A percentile compares a stretch with the other conserved stretches of the same genome.
Conservation (phyloP, 148 eudicot species). For the Agrostemma githago region DNA sequence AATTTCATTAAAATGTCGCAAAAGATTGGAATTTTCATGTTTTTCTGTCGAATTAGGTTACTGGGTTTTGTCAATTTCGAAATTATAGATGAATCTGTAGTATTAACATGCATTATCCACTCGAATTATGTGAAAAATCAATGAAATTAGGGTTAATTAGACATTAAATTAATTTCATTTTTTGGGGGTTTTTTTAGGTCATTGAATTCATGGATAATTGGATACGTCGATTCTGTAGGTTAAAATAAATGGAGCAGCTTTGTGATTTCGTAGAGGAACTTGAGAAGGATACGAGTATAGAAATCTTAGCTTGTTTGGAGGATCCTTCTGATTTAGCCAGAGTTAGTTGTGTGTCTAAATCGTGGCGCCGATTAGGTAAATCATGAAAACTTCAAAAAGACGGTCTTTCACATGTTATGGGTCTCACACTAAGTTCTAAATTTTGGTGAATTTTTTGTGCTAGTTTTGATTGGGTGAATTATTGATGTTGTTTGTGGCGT, state of each 20-base stretch:
- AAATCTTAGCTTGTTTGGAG: conserved; percentile 42
- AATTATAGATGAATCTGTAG: too few species aligned
- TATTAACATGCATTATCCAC: too few species aligned
- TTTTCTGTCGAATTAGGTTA: background rate
- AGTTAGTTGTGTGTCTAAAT: conserved; percentile 35
- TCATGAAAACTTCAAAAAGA: background rate
- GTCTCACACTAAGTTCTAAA: too few species aligned
- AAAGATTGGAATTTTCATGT: background rate
- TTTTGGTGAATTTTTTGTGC: background rate
- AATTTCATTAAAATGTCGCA: background rate
- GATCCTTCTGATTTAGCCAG: conserved; percentile 45
- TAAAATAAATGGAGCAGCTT: conserved; percentile 25
- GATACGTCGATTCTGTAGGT: conserved; percentile 5
- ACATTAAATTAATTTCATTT: too few species aligned
- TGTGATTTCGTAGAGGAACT: conserved; percentile 44
- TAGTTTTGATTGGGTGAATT: too few species aligned
- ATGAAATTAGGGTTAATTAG: too few species aligned
- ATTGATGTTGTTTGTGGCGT: too few species aligned
- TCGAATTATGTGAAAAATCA: too few species aligned
- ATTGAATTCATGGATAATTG: background rate
- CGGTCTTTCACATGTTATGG: too few species aligned
- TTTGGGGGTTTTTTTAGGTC: too few species aligned
- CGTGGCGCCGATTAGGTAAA: conserved; percentile 54
- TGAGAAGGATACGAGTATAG: conserved; percentile 35
- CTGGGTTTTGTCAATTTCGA: background rate